Base-by-base conservation (phyloP, 2,329 filamentous ascomycete genomes). In the Fusarium albosuccineum region DNA sequence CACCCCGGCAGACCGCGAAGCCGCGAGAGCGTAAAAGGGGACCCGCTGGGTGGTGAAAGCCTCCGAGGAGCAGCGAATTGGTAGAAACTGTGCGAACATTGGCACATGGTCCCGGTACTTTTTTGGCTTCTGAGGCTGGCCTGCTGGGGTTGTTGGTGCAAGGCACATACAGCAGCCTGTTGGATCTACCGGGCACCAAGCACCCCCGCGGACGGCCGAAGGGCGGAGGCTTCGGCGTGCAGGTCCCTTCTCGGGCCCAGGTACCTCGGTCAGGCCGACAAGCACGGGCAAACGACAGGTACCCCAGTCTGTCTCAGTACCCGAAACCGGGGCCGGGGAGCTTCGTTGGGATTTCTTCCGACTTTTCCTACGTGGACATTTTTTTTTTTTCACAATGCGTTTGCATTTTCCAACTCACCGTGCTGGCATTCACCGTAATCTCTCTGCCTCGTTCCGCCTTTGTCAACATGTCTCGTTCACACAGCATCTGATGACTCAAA, bases 1-100 rank as follows among this genome's bases (percentile, higher is more conserved):
- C 22, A 22, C 66, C 67, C 66, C 56, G 59, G 34, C 41, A 64
- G 56, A 56, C 60, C 67, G 60, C 67, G 66, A 69, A 64, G 66
- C 62, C 66, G 66, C 66, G 66, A 67, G 61, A 22, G 44, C 66
- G 66, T 66, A 66, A 67, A 66, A 27, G 44, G 36, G 44, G 57
- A 41, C 48, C 45, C 56, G 37, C 39, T 41, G 50, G 51, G 22
- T 22, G 34, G 37, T 14, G 33, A 62, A 65, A 54, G 54, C 50
- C 53, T 62, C 53, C 53, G 53, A 57, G 55, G 50, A 33, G 6
- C 30, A 33, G 49, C 62, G 58, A 29, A 40, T 60, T 42, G 22
- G 22, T 14, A 26, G 39, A 33, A 11, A 37, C 46, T 46, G 46
- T 39, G 29, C 42, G 27, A 40, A 51, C 22, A 68, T 67, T 68